These are phyloP conservation scores for Citrullus mucosospermus DNA, from an alignment of 306 rosid genomes.

Conservation along the genomic window DNA sequence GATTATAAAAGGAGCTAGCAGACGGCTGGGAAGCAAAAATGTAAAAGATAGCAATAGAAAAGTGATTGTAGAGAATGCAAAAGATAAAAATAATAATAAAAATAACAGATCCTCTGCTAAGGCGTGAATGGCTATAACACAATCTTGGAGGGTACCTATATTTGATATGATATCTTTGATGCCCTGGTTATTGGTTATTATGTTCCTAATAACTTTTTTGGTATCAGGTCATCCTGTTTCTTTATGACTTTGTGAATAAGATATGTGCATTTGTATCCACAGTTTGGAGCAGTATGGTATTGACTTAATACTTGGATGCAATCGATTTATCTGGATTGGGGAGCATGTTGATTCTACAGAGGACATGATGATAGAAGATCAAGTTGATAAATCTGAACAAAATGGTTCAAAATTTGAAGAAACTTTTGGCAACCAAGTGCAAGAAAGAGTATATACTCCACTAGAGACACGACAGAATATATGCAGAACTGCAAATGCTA, in stretches of 20 bases:
- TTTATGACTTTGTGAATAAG: not conserved
- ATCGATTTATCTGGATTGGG: constrained; percentile 85
- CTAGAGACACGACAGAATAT: constrained; percentile 51
- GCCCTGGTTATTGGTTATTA: not conserved
- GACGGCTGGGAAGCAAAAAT: not conserved
- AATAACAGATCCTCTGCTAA: not conserved
- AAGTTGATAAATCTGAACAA: constrained; percentile 31
- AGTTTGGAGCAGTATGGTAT: constrained; percentile 66
- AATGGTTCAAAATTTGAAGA: constrained; percentile 13
- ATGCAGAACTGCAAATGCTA: constrained; percentile 76
- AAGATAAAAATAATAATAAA: not conserved
- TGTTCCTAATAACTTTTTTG: not conserved
- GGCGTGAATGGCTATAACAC: not conserved
- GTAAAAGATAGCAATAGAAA: not conserved
- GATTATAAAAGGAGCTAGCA: not conserved
- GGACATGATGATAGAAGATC: constrained; percentile 46
- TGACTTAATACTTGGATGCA: constrained; percentile 77
- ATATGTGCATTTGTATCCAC: constrained; percentile 7
- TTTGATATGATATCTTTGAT: not conserved
- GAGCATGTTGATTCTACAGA: constrained; percentile 51
- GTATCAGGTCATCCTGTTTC: not conserved
- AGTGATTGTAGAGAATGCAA: not conserved
- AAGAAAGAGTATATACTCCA: constrained; percentile 35
- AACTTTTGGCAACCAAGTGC: constrained; percentile 27
- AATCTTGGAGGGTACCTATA: not conserved